Conservation (phyloP, 2,329 filamentous ascomycete species). For the Trichophyton rubrum region DNA sequence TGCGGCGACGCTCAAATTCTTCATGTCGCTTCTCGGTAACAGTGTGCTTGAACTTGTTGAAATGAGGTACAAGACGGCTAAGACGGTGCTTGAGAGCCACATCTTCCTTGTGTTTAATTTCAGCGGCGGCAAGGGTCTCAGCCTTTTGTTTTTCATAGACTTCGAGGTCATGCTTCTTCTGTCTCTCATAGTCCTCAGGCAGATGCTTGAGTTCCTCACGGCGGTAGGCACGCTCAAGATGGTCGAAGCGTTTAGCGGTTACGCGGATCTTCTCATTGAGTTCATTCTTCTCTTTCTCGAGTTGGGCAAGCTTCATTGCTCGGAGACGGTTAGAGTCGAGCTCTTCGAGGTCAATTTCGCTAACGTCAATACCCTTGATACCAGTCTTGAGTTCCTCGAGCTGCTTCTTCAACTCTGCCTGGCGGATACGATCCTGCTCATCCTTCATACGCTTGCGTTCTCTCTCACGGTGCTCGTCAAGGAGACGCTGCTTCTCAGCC, state of each 20-base stretch:
- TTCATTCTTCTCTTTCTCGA: constrained; percentile 97
- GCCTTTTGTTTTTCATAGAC: constrained; percentile 69
- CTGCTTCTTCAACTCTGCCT: constrained; percentile 88
- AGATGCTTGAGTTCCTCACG: constrained; percentile 93
- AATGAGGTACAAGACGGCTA: constrained; percentile 66
- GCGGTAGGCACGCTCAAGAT: constrained; percentile 91
- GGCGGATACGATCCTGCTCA: constrained; percentile 78
- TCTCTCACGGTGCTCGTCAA: constrained; percentile 85
- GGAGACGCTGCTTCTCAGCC: constrained; percentile 75
- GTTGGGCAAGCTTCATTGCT: constrained; percentile 84
- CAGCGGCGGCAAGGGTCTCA: constrained; percentile 65
- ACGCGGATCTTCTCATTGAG: constrained; percentile 81
- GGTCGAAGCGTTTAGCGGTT: constrained; percentile 90
- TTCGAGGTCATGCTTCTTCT: constrained; percentile 64
- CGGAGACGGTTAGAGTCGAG: constrained; percentile 84
- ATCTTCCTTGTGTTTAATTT: constrained; percentile 82
- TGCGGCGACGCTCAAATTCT: constrained; percentile 89
- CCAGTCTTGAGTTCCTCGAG: constrained; percentile 83
- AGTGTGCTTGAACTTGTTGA: constrained; percentile 69
- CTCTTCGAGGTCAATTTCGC: constrained; percentile 60
- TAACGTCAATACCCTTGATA: constrained; percentile 66
- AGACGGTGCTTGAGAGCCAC: constrained; percentile 91
- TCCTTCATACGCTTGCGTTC: constrained; percentile 75
- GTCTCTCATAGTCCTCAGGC: constrained; percentile 67
- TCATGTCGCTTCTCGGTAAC: constrained; percentile 80